Conservation (phyloP, 129 eudicot species). For the Cynara cardunculus region DNA sequence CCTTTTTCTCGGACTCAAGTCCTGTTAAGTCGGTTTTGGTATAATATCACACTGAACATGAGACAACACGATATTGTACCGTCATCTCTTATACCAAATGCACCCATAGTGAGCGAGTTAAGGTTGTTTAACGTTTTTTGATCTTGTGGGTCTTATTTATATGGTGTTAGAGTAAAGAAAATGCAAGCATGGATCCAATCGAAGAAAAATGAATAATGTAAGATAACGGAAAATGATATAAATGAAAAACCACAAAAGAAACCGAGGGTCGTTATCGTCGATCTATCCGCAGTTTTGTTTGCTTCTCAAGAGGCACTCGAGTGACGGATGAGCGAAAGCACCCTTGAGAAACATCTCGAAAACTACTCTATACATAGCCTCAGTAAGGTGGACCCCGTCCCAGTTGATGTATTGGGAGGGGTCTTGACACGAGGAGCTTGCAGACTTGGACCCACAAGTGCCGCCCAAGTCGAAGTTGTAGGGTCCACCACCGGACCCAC, state of each 20-base stretch:
- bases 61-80: too few relatives aligned
- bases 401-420: conserved; percentile 67
- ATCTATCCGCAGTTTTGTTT: conserved; percentile 24
- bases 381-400: conserved; percentile 90
- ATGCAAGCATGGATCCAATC: not conserved
- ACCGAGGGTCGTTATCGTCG: not conserved
- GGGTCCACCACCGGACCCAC: conserved; percentile 54
- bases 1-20: too few relatives aligned
- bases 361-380: conserved; percentile 64
- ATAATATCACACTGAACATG: not conserved
- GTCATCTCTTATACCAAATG: not conserved
- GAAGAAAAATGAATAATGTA: not conserved
- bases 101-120: not conserved
- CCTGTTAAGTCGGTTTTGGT: not conserved
- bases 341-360: conserved; percentile 47
- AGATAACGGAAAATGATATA: not conserved
- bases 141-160: not conserved
- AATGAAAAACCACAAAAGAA: not conserved
- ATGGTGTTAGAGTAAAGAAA: not conserved
- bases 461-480: conserved; percentile 44
- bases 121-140: not conserved
- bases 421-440: conserved; percentile 48
- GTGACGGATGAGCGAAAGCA: conserved; percentile 39
- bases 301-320: conserved; percentile 38
- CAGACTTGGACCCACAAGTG: conserved; percentile 53